These are phyloP conservation scores for Fusarium nelsonii DNA, from an alignment of 2,329 filamentous ascomycete genomes.

Conservation along the genomic window DNA sequence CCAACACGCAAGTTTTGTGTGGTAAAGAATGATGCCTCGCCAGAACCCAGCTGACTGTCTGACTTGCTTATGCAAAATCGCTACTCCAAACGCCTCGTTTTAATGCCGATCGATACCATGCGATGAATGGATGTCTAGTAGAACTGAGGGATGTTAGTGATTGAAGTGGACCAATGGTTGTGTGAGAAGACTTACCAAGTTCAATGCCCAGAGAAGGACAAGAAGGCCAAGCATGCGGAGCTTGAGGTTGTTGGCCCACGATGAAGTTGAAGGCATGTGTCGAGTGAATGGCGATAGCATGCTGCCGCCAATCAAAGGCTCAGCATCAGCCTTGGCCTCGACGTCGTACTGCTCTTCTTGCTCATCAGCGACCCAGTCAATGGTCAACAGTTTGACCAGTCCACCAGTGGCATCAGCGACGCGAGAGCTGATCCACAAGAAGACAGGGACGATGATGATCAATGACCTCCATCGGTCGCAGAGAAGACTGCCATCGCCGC, in stretches of 20 bases:
- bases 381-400: slow-evolving; percentile 38
- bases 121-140: slow-evolving; percentile 23
- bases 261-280: slow-evolving; percentile 37
- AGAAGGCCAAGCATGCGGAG: slow-evolving; percentile 33
- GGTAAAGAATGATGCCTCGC: slow-evolving; percentile 10
- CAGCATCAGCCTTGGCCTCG: slow-evolving; percentile 37
- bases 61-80: slow-evolving; percentile 10
- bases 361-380: slow-evolving; percentile 21
- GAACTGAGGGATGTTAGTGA: slow-evolving; percentile 23
- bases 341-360: slow-evolving; percentile 28
- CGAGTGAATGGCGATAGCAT: slow-evolving; percentile 28
- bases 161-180: rapidly evolving
- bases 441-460: slow-evolving; percentile 46
- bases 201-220: slow-evolving; percentile 37
- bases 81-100: slow-evolving; percentile 36
- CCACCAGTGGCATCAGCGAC: slow-evolving; percentile 40
- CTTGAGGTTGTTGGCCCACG: slow-evolving; percentile 39
- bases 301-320: slow-evolving; percentile 27
- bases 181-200: slow-evolving; percentile 22
- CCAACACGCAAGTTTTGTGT: background rate
- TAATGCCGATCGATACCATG: slow-evolving; percentile 2
- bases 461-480: slow-evolving; percentile 44
- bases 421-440: slow-evolving; percentile 46
- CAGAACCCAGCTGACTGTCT: background rate
- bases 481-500: slow-evolving; percentile 38